Evolutionary conservation across 495 filamentous ascomycete genomes (phyloP).

Genomic region (Daldinia caldariorum): DNA sequence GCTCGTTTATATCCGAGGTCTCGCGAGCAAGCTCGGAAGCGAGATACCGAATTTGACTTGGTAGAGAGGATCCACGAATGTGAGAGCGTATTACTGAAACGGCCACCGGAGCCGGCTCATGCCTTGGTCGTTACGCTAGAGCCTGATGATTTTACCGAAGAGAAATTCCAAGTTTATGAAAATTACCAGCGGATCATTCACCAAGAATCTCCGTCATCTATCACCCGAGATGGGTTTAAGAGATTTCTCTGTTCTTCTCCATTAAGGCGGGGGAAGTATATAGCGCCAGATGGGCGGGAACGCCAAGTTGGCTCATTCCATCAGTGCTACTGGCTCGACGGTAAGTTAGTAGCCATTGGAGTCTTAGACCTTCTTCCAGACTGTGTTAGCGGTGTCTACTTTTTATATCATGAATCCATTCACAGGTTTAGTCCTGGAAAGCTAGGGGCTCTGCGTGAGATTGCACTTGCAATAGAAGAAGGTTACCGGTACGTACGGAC

Average conservation of each 20-base stretch:
- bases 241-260: conserved; percentile 88
- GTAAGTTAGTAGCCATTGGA: conserved; percentile 84
- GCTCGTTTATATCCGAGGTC: conserved; percentile 78
- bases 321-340: conserved; percentile 93
- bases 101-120: conserved; percentile 76
- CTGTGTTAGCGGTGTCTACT: conserved; percentile 92
- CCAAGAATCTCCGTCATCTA: conserved; percentile 72
- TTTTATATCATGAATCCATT: conserved; percentile 89
- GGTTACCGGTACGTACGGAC: conserved; percentile 62
- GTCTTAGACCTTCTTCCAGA: conserved; percentile 89
- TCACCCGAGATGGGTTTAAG: conserved; percentile 74
- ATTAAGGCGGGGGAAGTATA: conserved; percentile 62
- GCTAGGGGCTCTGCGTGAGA: conserved; percentile 85
- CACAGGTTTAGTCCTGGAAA: conserved; percentile 86
- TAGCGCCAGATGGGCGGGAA: conserved; percentile 57
- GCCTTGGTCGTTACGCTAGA: conserved; percentile 82
- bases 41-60: conserved; percentile 79
- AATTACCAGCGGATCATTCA: conserved; percentile 90
- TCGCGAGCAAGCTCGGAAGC: conserved; percentile 80
- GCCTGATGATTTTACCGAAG: conserved; percentile 79
- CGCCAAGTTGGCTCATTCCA: conserved; percentile 88
- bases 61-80: conserved; percentile 74
- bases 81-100: conserved; percentile 64
- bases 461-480: conserved; percentile 77
- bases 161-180: conserved; percentile 84